A percentile compares a stretch with the other conserved stretches of the same genome.
Evolutionary conservation across 78 protist species (phyloP).

Genomic region (Fonticula alba): DNA sequence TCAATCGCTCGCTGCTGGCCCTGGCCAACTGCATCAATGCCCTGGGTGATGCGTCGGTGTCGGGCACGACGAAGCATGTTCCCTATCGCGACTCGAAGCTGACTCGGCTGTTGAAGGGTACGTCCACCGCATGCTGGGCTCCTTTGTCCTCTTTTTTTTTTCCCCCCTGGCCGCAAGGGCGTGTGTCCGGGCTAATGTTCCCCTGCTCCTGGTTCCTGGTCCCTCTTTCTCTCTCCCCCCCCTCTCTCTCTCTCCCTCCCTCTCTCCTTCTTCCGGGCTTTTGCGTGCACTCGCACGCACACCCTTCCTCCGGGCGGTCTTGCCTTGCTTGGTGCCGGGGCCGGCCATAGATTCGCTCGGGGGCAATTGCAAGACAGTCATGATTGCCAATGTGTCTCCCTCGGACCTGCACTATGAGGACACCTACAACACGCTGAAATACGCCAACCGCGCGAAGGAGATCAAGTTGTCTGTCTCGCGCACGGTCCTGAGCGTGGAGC

Average conservation of each 20-base stretch:
- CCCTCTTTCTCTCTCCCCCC: too few relatives aligned
- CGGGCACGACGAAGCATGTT: constrained; percentile 20
- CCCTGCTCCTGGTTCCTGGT: too few relatives aligned
- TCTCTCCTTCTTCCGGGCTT: too few relatives aligned
- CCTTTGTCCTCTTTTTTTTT: too few relatives aligned
- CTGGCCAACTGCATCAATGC: constrained; percentile 69
- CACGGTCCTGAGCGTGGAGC: constrained; percentile 20
- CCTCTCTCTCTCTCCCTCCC: too few relatives aligned
- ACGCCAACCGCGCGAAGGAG: constrained; percentile 57
- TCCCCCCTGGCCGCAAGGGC: too few relatives aligned
- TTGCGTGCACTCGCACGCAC: too few relatives aligned
- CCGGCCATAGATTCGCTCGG: constrained; percentile 88
- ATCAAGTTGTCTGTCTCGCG: constrained; percentile 22
- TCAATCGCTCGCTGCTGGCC: constrained; percentile 65
- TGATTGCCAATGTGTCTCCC: constrained; percentile 68
- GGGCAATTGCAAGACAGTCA: constrained; percentile 81
- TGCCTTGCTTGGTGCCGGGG: too few relatives aligned
- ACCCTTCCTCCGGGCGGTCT: too few relatives aligned
- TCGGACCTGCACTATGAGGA: constrained; percentile 44
- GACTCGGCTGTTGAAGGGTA: constrained; percentile 72
- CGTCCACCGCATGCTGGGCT: too few relatives aligned
- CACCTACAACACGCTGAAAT: constrained; percentile 72
- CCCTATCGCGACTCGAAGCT: constrained; percentile 92
- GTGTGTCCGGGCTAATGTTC: too few relatives aligned
- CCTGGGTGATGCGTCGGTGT: constrained; percentile 5